Evolutionary conservation across 768 basidiomycete genomes (phyloP).

Genomic region (Dentipellis fragilis): DNA sequence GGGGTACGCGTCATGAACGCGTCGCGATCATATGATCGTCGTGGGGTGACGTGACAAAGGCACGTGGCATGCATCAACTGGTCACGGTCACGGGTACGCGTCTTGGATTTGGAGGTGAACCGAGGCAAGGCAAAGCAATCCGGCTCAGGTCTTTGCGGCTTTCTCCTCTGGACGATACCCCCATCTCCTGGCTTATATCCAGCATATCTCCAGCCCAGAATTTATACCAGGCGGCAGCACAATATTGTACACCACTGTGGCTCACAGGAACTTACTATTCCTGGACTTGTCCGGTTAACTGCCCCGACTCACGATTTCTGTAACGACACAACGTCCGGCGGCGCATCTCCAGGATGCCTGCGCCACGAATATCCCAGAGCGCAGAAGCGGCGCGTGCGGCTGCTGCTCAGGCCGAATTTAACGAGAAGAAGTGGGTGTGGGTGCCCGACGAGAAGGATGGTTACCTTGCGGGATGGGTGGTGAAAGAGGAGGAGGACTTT

Average conservation of each 20-base stretch:
- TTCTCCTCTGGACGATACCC: neutral
- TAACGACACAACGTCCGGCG: neutral
- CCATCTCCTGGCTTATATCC: no score
- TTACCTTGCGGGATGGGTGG: slow-evolving; percentile 91
- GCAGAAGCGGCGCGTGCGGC: slow-evolving; percentile 73
- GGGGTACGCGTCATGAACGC: neutral
- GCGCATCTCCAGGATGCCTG: slow-evolving; percentile 19
- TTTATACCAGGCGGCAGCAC: neutral
- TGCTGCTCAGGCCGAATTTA: slow-evolving; percentile 90
- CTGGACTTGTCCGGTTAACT: neutral
- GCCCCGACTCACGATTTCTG: neutral
- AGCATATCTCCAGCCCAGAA: neutral
- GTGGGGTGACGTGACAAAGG: neutral
- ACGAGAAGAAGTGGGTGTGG: slow-evolving; percentile 99
- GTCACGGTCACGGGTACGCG: neutral
- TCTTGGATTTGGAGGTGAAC: neutral
- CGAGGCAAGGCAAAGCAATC: neutral
- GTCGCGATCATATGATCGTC: neutral
- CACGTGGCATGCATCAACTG: no score
- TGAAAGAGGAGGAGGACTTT: slow-evolving; percentile 73
- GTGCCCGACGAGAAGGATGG: slow-evolving; percentile 88
- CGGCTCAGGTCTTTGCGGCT: neutral
- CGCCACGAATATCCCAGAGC: slow-evolving; percentile 27
- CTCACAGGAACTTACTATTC: neutral
- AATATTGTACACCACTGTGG: neutral